Conservation (phyloP, 2,329 filamentous ascomycete genomes). For the Keithomyces neogunnii region DNA sequence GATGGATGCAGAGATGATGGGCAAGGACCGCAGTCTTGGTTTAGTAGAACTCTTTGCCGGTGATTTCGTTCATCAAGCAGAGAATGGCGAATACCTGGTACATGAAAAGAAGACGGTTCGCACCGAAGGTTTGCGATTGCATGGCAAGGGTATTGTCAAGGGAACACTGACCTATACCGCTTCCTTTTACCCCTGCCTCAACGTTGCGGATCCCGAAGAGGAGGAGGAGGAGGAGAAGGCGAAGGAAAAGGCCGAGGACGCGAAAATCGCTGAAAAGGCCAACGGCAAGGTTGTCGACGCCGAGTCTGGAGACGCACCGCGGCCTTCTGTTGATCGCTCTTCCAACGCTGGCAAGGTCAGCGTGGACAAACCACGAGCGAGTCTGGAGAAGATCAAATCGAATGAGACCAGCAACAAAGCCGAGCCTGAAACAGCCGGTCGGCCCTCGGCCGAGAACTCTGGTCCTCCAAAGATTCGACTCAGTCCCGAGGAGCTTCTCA, state of each 20-base stretch:
- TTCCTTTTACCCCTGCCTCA: constrained; percentile 83
- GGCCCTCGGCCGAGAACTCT: constrained; percentile 31
- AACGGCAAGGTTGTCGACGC: neutral
- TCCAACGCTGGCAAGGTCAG: constrained; percentile 35
- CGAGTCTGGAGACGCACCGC: constrained; percentile 1
- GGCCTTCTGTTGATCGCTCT: constrained; percentile 13
- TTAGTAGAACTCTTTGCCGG: constrained; percentile 66
- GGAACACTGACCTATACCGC: constrained; percentile 75
- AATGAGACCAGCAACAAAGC: constrained; percentile 13
- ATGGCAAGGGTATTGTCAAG: constrained; percentile 66
- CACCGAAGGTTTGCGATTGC: constrained; percentile 62
- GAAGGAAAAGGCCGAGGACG: constrained; percentile 9
- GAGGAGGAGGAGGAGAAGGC: constrained; percentile 50
- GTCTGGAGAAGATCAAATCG: neutral
- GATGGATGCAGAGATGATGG: constrained; percentile 91
- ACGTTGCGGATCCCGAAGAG: constrained; percentile 82
- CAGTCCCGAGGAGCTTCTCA: constrained; percentile 68
- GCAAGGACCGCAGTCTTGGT: constrained; percentile 83
- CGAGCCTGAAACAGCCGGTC: constrained; percentile 24
- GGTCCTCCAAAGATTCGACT: constrained; percentile 69
- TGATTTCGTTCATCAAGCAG: constrained; percentile 72
- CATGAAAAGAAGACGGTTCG: constrained; percentile 66
- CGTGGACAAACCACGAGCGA: constrained; percentile 17
- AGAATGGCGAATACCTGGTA: constrained; percentile 71
- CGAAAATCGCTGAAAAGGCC: neutral